Conservation (phyloP, 768 basidiomycete species). For the Favolaschia claudopus region DNA sequence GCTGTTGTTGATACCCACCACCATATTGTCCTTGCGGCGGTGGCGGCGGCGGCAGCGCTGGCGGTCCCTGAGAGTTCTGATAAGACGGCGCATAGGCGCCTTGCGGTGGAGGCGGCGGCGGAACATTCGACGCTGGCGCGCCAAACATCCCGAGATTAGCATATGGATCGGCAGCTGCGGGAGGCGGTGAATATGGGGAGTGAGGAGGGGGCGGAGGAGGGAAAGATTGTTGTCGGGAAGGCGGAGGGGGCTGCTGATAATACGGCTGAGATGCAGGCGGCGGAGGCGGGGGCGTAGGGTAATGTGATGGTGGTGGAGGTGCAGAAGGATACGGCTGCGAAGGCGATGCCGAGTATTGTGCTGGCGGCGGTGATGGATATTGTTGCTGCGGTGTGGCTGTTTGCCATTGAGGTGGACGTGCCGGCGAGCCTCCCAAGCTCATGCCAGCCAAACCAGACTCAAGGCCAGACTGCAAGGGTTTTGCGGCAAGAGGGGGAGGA, state of each 20-base stretch:
- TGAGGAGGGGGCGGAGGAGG: constrained; percentile 19
- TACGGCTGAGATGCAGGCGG: constrained; percentile 13
- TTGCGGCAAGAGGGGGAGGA: constrained; percentile 53
- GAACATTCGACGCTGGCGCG: not conserved
- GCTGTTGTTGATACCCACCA: constrained; percentile 13
- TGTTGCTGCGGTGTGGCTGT: constrained; percentile 30
- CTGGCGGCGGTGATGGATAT: constrained; percentile 41
- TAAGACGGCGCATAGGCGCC: constrained; percentile 11
- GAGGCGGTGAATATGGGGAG: constrained; percentile 12
- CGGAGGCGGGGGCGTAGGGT: constrained; percentile 17
- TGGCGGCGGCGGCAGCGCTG: no score
- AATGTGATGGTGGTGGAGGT: constrained; percentile 13
- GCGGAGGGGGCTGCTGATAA: constrained; percentile 7
- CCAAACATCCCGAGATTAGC: constrained; percentile 45
- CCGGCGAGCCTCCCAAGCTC: constrained; percentile 50
- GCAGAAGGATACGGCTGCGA: constrained; percentile 12
- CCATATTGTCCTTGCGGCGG: constrained; percentile 29
- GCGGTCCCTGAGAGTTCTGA: not conserved
- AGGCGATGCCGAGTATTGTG: constrained; percentile 20
- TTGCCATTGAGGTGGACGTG: constrained; percentile 34
- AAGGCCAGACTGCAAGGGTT: constrained; percentile 56
- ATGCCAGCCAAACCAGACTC: constrained; percentile 66
- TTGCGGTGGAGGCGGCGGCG: not conserved
- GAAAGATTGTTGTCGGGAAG: constrained; percentile 19
- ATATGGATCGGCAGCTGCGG: constrained; percentile 44